Percentiles rank a stretch among this genome's conserved stretches.
Evolutionary conservation across 768 basidiomycete species (phyloP).

Genomic region (Pleurotus salmoneostramineus): DNA sequence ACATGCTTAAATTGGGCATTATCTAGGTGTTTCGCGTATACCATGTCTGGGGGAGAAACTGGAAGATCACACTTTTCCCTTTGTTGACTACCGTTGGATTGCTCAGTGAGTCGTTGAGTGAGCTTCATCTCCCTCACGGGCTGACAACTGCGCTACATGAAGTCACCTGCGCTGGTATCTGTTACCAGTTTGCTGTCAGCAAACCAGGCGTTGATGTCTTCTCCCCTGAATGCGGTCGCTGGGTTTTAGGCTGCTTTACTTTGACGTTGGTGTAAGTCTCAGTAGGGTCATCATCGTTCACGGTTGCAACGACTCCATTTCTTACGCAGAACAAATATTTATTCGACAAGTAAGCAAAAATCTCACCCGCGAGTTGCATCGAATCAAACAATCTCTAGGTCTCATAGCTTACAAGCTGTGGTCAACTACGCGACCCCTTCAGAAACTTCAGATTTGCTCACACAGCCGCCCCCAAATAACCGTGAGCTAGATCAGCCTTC

Average conservation of each 20-base stretch:
- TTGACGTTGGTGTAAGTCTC: neutral
- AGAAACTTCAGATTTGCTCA: neutral
- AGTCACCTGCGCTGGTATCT: neutral
- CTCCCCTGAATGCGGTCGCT: neutral
- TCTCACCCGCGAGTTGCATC: neutral
- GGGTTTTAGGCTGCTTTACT: neutral
- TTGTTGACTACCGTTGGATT: neutral
- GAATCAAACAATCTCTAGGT: neutral
- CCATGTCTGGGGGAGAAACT: neutral
- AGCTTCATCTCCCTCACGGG: too few relatives aligned
- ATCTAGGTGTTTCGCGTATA: neutral
- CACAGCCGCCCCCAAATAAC: neutral
- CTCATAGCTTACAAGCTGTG: neutral
- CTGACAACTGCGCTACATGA: too few relatives aligned
- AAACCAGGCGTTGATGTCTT: neutral
- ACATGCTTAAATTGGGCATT: neutral
- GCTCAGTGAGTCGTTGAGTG: neutral
- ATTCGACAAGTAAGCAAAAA: neutral
- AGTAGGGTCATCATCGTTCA: neutral
- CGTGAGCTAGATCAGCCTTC: neutral
- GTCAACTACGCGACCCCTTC: neutral
- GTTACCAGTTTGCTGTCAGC: neutral
- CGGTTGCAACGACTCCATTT: neutral
- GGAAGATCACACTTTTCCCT: neutral
- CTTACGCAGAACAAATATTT: neutral